Conservation (phyloP, 352 stramenopile species). For the Globisporangium recalcitrans region DNA sequence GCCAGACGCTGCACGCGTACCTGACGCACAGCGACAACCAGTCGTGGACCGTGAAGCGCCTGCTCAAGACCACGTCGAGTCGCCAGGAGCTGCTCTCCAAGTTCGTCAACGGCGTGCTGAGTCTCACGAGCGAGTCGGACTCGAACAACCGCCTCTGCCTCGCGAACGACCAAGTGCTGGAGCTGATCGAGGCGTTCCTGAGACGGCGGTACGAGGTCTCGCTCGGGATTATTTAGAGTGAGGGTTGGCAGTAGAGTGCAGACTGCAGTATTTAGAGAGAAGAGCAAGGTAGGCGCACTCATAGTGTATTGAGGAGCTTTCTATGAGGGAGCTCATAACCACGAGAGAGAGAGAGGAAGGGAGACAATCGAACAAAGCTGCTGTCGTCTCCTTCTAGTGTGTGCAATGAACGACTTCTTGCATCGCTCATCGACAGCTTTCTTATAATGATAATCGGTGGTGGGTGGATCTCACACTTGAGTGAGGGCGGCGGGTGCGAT, state of each 20-base stretch:
- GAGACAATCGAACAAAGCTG: neutral
- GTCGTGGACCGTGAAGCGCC: conserved; percentile 10
- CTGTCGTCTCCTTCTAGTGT: neutral
- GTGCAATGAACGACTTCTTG: neutral
- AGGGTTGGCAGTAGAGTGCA: neutral
- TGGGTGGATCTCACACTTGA: neutral
- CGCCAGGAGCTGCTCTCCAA: conserved; percentile 11
- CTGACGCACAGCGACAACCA: conserved; percentile 10
- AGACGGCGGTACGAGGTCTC: neutral
- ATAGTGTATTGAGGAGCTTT: neutral
- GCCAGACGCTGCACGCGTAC: conserved; percentile 7
- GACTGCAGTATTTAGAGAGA: neutral
- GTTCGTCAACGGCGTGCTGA: conserved; percentile 16
- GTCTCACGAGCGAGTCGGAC: conserved; percentile 12
- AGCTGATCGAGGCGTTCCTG: conserved; percentile 15
- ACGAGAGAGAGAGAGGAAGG: neutral
- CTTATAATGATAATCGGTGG: neutral
- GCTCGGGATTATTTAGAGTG: conserved; percentile 15
- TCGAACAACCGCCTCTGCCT: conserved; percentile 2
- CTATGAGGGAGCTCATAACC: no score
- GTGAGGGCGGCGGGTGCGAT: neutral
- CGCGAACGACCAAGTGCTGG: conserved; percentile 5
- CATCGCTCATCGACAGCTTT: neutral
- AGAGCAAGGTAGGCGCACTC: no score
- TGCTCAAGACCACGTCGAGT: neutral